A percentile compares a stretch with the other conserved stretches of the same genome.
Conservation (phyloP, 192 early-diverging fungal genomes). For the Umbelopsis vinacea region DNA sequence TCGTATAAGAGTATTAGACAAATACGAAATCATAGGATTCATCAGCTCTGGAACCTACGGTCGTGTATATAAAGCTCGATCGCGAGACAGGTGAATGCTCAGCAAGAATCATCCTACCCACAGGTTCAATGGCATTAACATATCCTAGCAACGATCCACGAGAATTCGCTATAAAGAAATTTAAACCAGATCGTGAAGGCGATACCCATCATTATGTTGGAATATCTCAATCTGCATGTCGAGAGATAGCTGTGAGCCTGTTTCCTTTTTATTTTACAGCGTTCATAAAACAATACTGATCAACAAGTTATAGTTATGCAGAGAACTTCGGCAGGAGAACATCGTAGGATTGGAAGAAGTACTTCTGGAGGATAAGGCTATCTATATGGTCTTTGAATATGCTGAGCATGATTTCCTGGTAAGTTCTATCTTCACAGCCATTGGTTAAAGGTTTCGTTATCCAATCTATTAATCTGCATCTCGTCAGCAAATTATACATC, state of each 20-base stretch:
- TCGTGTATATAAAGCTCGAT: slow-evolving; percentile 91
- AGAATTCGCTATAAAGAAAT: slow-evolving; percentile 95
- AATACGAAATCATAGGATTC: slow-evolving; percentile 89
- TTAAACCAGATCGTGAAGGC: slow-evolving; percentile 95
- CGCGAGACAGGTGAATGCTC: slow-evolving; percentile 49
- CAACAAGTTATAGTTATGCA: slow-evolving; percentile 64
- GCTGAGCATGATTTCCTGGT: slow-evolving; percentile 93
- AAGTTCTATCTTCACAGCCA: slow-evolving; percentile 15
- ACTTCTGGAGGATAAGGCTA: slow-evolving; percentile 88
- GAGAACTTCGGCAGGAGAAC: slow-evolving; percentile 90
- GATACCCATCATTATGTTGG: slow-evolving; percentile 74
- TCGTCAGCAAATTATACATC: slow-evolving; percentile 84
- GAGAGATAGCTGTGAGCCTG: slow-evolving; percentile 80
- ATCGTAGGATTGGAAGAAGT: slow-evolving; percentile 88
- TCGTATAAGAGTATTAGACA: slow-evolving; percentile 63
- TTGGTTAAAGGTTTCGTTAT: too few species aligned
- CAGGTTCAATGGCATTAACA: not conserved
- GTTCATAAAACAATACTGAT: not conserved
- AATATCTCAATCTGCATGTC: slow-evolving; percentile 91
- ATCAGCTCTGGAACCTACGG: slow-evolving; percentile 96
- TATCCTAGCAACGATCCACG: slow-evolving; percentile 38
- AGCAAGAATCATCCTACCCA: not conserved
- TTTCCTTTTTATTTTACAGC: not conserved
- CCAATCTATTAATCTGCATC: too few species aligned
- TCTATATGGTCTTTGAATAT: slow-evolving; percentile 97